phyloP scores from a whole-genome alignment of 495 filamentous ascomycete genomes.

The Aspergillus incahuasiensis region DNA sequence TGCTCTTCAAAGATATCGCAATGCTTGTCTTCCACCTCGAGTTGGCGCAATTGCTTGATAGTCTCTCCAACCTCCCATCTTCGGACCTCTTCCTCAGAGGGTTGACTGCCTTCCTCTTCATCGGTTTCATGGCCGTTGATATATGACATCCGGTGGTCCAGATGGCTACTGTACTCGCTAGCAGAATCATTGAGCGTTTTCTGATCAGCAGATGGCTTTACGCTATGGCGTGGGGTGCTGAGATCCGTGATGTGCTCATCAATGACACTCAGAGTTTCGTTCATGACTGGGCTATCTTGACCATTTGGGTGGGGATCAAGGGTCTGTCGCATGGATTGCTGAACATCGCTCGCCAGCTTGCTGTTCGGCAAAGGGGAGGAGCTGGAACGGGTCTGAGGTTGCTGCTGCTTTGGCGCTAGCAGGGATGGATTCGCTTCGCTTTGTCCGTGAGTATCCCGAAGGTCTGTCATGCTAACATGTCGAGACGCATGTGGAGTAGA shows the following conservation, averaged over 20 bases:
- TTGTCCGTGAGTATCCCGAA: slow-evolving; percentile 19
- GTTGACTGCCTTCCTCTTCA: slow-evolving; percentile 55
- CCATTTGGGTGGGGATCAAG: slow-evolving; percentile 38
- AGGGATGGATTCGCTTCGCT: slow-evolving; percentile 18
- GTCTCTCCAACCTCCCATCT: slow-evolving; percentile 75
- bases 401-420: slow-evolving; percentile 28
- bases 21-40: slow-evolving; percentile 75
- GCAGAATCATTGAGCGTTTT: slow-evolving; percentile 70
- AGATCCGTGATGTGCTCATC: slow-evolving; percentile 97
- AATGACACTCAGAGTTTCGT: slow-evolving; percentile 95
- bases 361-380: slow-evolving; percentile 41
- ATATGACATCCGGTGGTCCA: slow-evolving; percentile 76
- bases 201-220: slow-evolving; percentile 41
- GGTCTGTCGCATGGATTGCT: slow-evolving; percentile 44
- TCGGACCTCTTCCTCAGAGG: slow-evolving; percentile 61
- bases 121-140: slow-evolving; percentile 86
- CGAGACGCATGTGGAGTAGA: slow-evolving; percentile 46
- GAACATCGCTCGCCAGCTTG: slow-evolving; percentile 39
- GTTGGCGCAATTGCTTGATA: slow-evolving; percentile 74
- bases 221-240: slow-evolving; percentile 63
- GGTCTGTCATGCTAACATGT: slow-evolving; percentile 37
- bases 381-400: slow-evolving; percentile 37
- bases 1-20: slow-evolving; percentile 94
- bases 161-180: slow-evolving; percentile 81
- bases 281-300: slow-evolving; percentile 79